phyloP scores from a whole-genome alignment of 2,329 filamentous ascomycete species.

The Paraconiothyrium brasiliense region DNA sequence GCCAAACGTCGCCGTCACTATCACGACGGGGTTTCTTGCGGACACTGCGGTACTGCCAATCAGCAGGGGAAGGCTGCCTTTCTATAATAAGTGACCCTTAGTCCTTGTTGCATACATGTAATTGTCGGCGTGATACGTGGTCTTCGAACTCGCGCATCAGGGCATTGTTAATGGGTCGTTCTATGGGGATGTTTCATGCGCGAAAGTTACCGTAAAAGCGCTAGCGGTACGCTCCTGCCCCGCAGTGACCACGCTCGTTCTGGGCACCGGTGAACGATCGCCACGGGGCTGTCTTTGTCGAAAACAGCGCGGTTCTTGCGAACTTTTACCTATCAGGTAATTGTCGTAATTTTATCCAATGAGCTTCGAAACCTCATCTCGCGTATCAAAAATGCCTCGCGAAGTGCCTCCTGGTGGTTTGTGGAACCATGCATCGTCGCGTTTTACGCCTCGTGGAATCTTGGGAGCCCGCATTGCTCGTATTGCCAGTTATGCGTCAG shows the following conservation, averaged over 20 bases:
- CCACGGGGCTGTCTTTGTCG: neutral
- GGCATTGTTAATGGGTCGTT: no score
- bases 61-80: no score
- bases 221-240: neutral
- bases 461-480: slow-evolving; percentile 39
- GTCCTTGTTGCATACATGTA: no score
- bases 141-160: no score
- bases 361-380: neutral
- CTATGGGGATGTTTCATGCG: neutral
- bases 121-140: no score
- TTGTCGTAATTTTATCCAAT: slow-evolving; percentile 13
- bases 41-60: no score
- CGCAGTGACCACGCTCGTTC: slow-evolving; percentile 1
- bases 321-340: neutral
- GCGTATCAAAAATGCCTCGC: slow-evolving; percentile 27
- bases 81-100: no score
- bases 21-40: no score
- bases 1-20: no score
- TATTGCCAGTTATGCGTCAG: slow-evolving; percentile 23
- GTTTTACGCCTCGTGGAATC: slow-evolving; percentile 7
- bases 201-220: neutral
- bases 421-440: slow-evolving; percentile 17
- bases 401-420: slow-evolving; percentile 21
- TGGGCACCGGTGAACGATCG: slow-evolving; percentile 7
- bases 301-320: neutral